Conservation (phyloP, 2,329 filamentous ascomycete genomes). For the Pseudogymnoascus sp. region DNA sequence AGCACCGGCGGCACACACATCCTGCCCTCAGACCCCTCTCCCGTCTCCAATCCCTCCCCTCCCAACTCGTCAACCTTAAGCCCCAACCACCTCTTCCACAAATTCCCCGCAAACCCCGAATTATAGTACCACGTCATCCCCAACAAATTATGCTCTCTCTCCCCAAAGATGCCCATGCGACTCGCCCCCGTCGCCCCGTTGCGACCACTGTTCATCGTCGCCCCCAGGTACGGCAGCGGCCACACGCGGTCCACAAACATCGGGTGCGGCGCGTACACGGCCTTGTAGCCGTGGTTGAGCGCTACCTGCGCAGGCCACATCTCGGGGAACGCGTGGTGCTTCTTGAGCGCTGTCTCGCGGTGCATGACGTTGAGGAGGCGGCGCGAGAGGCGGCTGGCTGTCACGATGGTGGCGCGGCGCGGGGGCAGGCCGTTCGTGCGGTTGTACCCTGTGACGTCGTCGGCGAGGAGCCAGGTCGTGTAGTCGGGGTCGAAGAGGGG, state of each 20-base stretch:
- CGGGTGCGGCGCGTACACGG: slow-evolving; percentile 82
- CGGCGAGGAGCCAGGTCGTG: slow-evolving; percentile 73
- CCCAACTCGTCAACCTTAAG: slow-evolving; percentile 70
- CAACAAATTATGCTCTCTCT: slow-evolving; percentile 79
- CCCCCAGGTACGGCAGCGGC: slow-evolving; percentile 69
- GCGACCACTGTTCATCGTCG: slow-evolving; percentile 69
- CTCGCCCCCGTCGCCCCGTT: slow-evolving; percentile 69
- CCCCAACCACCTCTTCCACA: slow-evolving; percentile 83
- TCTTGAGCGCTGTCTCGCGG: slow-evolving; percentile 72
- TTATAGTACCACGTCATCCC: slow-evolving; percentile 92
- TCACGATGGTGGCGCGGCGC: slow-evolving; percentile 81
- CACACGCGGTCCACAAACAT: slow-evolving; percentile 81
- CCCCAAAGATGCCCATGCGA: slow-evolving; percentile 65
- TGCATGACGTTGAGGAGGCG: slow-evolving; percentile 82
- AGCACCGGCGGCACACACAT: slow-evolving; percentile 91
- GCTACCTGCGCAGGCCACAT: slow-evolving; percentile 91
- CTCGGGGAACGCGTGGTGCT: slow-evolving; percentile 87
- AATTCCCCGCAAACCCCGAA: slow-evolving; percentile 66
- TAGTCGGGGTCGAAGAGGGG: slow-evolving; percentile 85
- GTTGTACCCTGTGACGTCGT: slow-evolving; percentile 82
- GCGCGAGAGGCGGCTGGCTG: slow-evolving; percentile 73
- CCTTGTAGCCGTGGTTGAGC: slow-evolving; percentile 87
- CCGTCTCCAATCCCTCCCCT: slow-evolving; percentile 57
- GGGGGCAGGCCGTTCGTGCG: slow-evolving; percentile 52
- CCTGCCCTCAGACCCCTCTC: slow-evolving; percentile 59